Evolutionary conservation across 1,284 basidiomycete species (phyloP), one percentile per base, ranked within the genome.

Genomic region (Irpex sp.): DNA sequence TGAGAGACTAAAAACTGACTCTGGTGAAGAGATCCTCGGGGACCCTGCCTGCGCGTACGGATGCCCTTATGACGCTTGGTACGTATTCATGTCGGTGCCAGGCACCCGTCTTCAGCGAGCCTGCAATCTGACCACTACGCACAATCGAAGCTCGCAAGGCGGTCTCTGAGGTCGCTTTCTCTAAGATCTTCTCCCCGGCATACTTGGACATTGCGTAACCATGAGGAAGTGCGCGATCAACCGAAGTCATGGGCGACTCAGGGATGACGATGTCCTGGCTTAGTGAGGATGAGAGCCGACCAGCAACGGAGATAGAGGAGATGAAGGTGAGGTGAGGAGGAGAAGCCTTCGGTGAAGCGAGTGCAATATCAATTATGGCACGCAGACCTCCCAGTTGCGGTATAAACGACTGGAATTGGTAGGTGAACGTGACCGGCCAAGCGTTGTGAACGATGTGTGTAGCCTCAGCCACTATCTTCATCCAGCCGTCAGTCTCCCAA

Each of bases 151-250:
- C 61, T 8, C 63, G 60, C 3, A 77, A 60, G 1, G 65, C 21
- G 0, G 74, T 73, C 26, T 67, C 11, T 31, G 58, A 36, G 5
- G 68, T 61, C 4, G 74, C 73, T 8, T 43, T 60, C 17, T 61
- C 47, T 9, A 77, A 63, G 17, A 78, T 65, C 37, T 66, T 60
- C 64, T 78, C 76, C 8, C 69, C 65, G 15, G 77, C 72, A 70
- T 72, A 77, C 64, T 78, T 78, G 5, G 74, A 74, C 62, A 76
- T 72, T 39, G 70, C 67, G 59, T 78, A 78, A 15, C 76, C 76
- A 26, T 55, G 53, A 13, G 53, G 53, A 35, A 55, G 53, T 11
- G 53, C 53, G 33, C 19, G 53, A 35, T 13, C 33, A 9, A 55
- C 53, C n/a, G 53, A 55, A 11, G 21, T 55, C 19, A 55, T 17